Conservation (phyloP, 2,329 filamentous ascomycete species). For the Nemania sp. region DNA sequence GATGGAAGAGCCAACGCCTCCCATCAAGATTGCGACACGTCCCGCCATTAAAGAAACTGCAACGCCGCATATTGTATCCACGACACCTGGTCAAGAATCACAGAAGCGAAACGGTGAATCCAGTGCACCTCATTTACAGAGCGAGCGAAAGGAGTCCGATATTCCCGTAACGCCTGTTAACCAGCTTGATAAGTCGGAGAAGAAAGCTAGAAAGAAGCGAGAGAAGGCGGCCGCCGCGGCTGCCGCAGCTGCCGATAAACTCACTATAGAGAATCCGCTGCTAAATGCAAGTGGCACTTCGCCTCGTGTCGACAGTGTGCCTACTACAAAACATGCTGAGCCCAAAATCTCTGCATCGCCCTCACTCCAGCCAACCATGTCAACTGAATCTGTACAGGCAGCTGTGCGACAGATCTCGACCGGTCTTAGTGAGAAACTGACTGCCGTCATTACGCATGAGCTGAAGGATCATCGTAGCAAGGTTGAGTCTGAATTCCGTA, state of each 20-base stretch:
- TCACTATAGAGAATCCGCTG: slow-evolving; percentile 42
- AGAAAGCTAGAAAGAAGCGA: slow-evolving; percentile 41
- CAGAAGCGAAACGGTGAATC: slow-evolving; percentile 35
- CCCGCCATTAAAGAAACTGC: slow-evolving; percentile 37
- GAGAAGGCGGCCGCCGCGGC: slow-evolving; percentile 63
- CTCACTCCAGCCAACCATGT: slow-evolving; percentile 34
- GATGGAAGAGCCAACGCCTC: slow-evolving; percentile 46
- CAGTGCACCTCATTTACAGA: slow-evolving; percentile 24
- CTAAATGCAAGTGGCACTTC: slow-evolving; percentile 47
- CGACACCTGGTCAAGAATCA: slow-evolving; percentile 32
- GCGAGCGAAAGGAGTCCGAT: slow-evolving; percentile 40
- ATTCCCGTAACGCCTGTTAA: slow-evolving; percentile 35
- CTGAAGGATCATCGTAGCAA: slow-evolving; percentile 66
- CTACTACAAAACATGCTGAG: slow-evolving; percentile 41
- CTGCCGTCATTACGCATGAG: slow-evolving; percentile 50
- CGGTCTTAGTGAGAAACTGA: slow-evolving; percentile 54
- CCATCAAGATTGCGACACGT: slow-evolving; percentile 35
- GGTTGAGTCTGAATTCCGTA: slow-evolving; percentile 66
- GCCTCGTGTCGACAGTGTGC: slow-evolving; percentile 41
- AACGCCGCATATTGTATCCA: slow-evolving; percentile 27
- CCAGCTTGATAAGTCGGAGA: slow-evolving; percentile 41
- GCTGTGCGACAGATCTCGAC: slow-evolving; percentile 60
- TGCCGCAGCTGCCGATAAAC: slow-evolving; percentile 40
- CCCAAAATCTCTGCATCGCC: slow-evolving; percentile 32
- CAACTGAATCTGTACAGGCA: slow-evolving; percentile 54